phyloP scores from a whole-genome alignment of 2,329 filamentous ascomycete species.

The Fusarium foetens region DNA sequence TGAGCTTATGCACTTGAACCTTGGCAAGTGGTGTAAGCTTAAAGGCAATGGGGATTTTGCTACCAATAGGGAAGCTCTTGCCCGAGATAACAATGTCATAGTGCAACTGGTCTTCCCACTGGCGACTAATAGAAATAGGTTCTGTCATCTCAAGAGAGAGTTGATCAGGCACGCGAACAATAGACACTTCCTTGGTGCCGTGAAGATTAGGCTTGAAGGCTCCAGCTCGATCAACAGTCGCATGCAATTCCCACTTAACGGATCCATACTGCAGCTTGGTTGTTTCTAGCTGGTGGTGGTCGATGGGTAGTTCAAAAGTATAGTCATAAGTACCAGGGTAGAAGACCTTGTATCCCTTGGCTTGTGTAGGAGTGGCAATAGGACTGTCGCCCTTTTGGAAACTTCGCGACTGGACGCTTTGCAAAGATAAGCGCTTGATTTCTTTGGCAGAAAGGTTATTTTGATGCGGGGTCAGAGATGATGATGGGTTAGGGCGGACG shows the following conservation, averaged over 20 bases:
- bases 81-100: slow-evolving; percentile 97
- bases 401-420: slow-evolving; percentile 84
- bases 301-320: slow-evolving; percentile 87
- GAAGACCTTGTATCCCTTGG: slow-evolving; percentile 87
- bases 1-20: slow-evolving; percentile 91
- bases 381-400: slow-evolving; percentile 82
- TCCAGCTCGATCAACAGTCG: slow-evolving; percentile 84
- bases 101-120: slow-evolving; percentile 94
- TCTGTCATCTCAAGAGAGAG: slow-evolving; percentile 90
- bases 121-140: slow-evolving; percentile 90
- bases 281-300: slow-evolving; percentile 88
- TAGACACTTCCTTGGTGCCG: slow-evolving; percentile 81
- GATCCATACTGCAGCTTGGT: slow-evolving; percentile 87
- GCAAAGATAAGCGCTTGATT: slow-evolving; percentile 76
- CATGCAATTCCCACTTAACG: slow-evolving; percentile 89
- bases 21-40: slow-evolving; percentile 93
- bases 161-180: slow-evolving; percentile 88
- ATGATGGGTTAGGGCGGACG: slow-evolving; percentile 31
- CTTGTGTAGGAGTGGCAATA: slow-evolving; percentile 66
- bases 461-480: slow-evolving; percentile 39
- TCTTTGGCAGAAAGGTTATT: slow-evolving; percentile 57
- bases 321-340: slow-evolving; percentile 75
- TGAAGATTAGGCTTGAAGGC: slow-evolving; percentile 90
- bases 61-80: slow-evolving; percentile 90
- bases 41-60: slow-evolving; percentile 91